Conservation (phyloP, 441 rosid genomes). For the Manihot esculenta region DNA sequence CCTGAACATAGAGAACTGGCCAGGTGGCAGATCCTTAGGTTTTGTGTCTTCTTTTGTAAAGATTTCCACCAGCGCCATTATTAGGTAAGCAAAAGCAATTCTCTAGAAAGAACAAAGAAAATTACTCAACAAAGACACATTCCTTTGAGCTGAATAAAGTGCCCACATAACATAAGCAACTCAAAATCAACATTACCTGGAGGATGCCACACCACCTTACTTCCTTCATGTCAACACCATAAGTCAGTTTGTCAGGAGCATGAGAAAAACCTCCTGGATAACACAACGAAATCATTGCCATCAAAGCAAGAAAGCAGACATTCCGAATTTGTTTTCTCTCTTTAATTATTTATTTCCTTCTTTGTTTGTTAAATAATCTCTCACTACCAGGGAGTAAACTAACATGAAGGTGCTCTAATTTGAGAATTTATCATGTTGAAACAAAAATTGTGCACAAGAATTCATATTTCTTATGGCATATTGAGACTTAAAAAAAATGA, state of each 20-base stretch:
- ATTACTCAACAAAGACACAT: slow-evolving; percentile 11
- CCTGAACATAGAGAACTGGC: slow-evolving; percentile 50
- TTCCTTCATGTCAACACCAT: slow-evolving; percentile 74
- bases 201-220: slow-evolving; percentile 87
- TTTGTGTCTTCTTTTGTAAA: slow-evolving; percentile 41
- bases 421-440: not conserved
- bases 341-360: too few species aligned
- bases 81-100: slow-evolving; percentile 77
- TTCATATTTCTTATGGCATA: not conserved
- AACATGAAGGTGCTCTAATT: not conserved
- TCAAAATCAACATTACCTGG: slow-evolving; percentile 56
- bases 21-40: slow-evolving; percentile 31
- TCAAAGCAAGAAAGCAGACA: not conserved
- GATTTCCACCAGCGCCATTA: slow-evolving; percentile 66
- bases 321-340: not conserved
- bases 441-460: not conserved
- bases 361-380: not conserved
- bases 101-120: slow-evolving; percentile 43
- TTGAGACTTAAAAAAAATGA: not conserved
- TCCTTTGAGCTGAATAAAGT: not conserved
- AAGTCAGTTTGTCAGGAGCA: slow-evolving; percentile 69
- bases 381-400: not conserved
- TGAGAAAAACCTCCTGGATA: slow-evolving; percentile 79
- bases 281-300: slow-evolving; percentile 13
- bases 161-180: not conserved